A percentile compares a stretch with the other conserved stretches of the same genome.
Conservation (phyloP, 1,284 basidiomycete species). For the Leccinum pachyderme region DNA sequence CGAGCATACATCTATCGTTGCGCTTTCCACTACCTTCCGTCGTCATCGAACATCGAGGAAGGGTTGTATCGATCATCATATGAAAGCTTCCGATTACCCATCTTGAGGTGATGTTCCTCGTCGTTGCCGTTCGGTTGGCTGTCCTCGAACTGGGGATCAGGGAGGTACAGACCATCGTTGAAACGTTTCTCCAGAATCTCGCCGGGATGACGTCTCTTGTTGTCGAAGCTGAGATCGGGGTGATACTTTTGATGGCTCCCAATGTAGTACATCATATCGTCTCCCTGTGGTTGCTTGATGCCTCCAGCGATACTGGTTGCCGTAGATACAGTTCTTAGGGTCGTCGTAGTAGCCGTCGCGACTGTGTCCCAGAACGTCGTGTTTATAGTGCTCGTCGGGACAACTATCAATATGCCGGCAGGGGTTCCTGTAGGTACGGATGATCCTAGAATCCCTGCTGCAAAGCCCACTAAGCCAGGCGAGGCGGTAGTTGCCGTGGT, state of each 20-base stretch:
- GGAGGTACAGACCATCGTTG: conserved; percentile 13
- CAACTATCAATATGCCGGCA: background rate
- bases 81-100: background rate
- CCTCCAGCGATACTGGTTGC: background rate
- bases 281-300: background rate
- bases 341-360: background rate
- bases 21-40: conserved; percentile 11
- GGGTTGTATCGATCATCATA: conserved; percentile 13
- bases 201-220: conserved; percentile 6
- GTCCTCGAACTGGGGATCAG: conserved; percentile 1
- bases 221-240: background rate
- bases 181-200: background rate
- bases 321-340: background rate
- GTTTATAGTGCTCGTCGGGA: background rate
- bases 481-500: background rate
- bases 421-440: conserved; percentile 1
- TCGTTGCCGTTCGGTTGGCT: background rate
- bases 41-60: conserved; percentile 5
- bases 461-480: background rate
- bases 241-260: conserved; percentile 5
- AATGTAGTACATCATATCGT: background rate
- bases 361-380: background rate
- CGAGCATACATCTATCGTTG: background rate
- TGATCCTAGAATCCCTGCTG: background rate
- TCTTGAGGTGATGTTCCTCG: conserved; percentile 10